Evolutionary conservation across 768 basidiomycete genomes (phyloP).

Genomic region (Auriscalpium orientale): DNA sequence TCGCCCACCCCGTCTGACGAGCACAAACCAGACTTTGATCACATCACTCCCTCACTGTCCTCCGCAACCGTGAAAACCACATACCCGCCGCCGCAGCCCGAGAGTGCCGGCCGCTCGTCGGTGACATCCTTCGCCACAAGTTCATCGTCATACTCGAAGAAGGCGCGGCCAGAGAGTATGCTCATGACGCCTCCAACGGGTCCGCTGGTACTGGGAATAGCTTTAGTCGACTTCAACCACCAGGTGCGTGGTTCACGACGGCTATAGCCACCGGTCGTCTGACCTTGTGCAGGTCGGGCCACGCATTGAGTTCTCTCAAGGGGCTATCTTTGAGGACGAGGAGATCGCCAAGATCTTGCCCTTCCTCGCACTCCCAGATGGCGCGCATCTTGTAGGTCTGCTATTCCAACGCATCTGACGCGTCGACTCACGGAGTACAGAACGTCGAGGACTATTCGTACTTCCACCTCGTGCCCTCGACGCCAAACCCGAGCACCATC

Average conservation of each 20-base stretch:
- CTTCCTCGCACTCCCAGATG: conserved; percentile 94
- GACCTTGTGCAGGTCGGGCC: conserved; percentile 67
- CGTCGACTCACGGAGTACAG: conserved; percentile 29
- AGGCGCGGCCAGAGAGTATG: conserved; percentile 75
- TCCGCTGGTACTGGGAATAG: conserved; percentile 75
- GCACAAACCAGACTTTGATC: conserved; percentile 1
- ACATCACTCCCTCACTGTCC: conserved; percentile 3
- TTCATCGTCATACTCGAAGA: conserved; percentile 47
- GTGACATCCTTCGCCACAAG: conserved; percentile 51
- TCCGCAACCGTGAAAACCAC: conserved; percentile 21
- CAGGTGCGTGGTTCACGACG: conserved; percentile 42
- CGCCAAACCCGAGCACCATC: conserved; percentile 67
- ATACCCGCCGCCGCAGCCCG: conserved; percentile 50
- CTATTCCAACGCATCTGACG: background rate
- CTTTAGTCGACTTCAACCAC: conserved; percentile 94
- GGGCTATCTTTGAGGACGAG: conserved; percentile 77
- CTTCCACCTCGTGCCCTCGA: conserved; percentile 80
- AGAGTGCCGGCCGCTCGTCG: conserved; percentile 42
- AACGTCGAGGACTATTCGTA: conserved; percentile 93
- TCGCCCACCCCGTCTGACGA: conserved; percentile 2
- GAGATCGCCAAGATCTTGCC: conserved; percentile 82
- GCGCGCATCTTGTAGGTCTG: conserved; percentile 79
- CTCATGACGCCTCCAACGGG: conserved; percentile 52
- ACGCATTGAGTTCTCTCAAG: conserved; percentile 76
- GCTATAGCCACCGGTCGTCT: background rate